Evolutionary conservation across 345 rosid genomes (phyloP).

Genomic region (Zanthoxylum bungeanum): DNA sequence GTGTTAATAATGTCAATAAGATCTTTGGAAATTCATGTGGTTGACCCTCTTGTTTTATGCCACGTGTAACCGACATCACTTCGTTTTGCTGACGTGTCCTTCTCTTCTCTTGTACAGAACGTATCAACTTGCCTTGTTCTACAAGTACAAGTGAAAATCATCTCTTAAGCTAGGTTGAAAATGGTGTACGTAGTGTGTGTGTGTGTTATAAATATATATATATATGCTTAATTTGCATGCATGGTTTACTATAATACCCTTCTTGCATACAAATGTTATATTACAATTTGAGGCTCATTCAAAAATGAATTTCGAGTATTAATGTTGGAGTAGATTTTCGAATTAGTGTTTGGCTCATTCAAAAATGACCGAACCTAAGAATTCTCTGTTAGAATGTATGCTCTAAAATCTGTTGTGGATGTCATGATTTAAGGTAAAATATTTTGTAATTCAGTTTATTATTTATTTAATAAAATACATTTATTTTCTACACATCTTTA

Average conservation of each 20-base stretch:
- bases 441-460: no score
- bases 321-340: no score
- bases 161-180: not conserved
- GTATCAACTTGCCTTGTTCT: constrained; percentile 5
- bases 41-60: constrained; percentile 8
- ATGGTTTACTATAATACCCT: constrained; percentile 8
- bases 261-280: not conserved
- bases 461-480: no score
- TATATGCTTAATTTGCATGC: not conserved
- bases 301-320: not conserved
- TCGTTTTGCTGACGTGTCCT: constrained; percentile 10
- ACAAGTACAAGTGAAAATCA: not conserved
- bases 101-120: not conserved
- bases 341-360: no score
- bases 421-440: no score
- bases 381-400: no score
- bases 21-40: constrained; percentile 1
- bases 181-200: not conserved
- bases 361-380: no score
- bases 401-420: no score
- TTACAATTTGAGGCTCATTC: no score
- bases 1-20: not conserved
- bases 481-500: no score
- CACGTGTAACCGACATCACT: constrained; percentile 16
- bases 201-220: no score